Evolutionary conservation across 192 early-diverging fungal species (phyloP).

Genomic region (Podila verticillata): DNA sequence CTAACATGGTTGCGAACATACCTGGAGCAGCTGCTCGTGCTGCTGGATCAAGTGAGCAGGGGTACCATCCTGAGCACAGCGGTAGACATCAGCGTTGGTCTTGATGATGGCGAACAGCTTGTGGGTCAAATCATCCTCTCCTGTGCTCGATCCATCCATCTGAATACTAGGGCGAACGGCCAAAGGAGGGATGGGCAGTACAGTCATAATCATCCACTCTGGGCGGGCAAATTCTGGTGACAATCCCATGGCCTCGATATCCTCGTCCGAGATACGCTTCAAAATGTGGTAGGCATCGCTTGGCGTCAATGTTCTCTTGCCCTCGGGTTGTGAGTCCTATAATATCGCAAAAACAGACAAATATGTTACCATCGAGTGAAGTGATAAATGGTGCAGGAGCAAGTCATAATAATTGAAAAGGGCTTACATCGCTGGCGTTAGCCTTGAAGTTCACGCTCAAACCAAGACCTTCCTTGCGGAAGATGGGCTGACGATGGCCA

Average conservation of each 20-base stretch:
- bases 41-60: constrained; percentile 90
- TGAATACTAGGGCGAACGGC: constrained; percentile 96
- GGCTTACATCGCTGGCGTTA: constrained; percentile 45
- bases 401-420: background rate
- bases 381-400: background rate
- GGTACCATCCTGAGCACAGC: constrained; percentile 86
- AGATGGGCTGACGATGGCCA: constrained; percentile 83
- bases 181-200: constrained; percentile 95
- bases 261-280: constrained; percentile 87
- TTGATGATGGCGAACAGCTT: constrained; percentile 94
- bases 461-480: constrained; percentile 83
- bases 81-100: constrained; percentile 85
- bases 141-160: constrained; percentile 86
- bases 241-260: constrained; percentile 87
- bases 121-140: constrained; percentile 98
- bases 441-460: constrained; percentile 64
- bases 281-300: constrained; percentile 84
- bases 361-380: background rate
- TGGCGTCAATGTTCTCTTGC: constrained; percentile 74
- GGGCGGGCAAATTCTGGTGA: constrained; percentile 92
- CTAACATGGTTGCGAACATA: constrained; percentile 4
- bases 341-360: background rate
- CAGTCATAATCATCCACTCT: constrained; percentile 98
- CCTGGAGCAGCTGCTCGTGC: constrained; percentile 83
- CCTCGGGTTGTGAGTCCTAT: constrained; percentile 64